Conservation (phyloP, 2,329 filamentous ascomycete species). For the Fusarium sp. region DNA sequence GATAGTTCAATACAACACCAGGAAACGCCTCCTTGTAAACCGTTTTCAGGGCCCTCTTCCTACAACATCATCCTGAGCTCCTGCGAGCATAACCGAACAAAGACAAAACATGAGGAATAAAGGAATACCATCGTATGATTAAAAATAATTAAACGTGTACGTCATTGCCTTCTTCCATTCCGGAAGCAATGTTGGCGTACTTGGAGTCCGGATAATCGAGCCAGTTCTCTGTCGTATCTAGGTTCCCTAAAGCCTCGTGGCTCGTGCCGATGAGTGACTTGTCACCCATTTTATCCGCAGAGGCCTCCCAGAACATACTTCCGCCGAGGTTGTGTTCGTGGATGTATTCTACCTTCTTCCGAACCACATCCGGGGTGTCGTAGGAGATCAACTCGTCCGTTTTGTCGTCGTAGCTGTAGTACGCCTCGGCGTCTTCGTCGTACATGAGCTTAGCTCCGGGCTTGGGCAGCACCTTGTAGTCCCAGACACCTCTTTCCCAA, state of each 20-base stretch:
- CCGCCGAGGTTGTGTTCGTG: constrained; percentile 28
- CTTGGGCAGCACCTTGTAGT: constrained; percentile 39
- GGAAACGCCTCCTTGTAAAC: not conserved
- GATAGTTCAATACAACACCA: not conserved
- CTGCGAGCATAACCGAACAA: not conserved
- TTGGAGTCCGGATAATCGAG: constrained; percentile 56
- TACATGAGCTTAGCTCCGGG: constrained; percentile 25
- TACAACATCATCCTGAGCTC: not conserved
- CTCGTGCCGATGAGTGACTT: constrained; percentile 35
- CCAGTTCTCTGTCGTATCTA: constrained; percentile 36
- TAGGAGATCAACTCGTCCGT: constrained; percentile 35
- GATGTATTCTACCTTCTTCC: constrained; percentile 32
- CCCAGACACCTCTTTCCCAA: constrained; percentile 37
- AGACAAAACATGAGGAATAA: not conserved
- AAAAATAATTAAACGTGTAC: not conserved
- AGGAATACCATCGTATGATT: not conserved
- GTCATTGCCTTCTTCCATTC: constrained; percentile 11
- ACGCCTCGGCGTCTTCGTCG: constrained; percentile 30
- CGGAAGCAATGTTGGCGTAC: constrained; percentile 66
- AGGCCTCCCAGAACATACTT: constrained; percentile 44
- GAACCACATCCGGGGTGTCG: constrained; percentile 26
- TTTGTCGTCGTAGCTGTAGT: constrained; percentile 37
- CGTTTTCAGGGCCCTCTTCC: not conserved
- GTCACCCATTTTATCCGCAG: constrained; percentile 30
- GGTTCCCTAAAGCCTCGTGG: constrained; percentile 10